A percentile compares a stretch with the other conserved stretches of the same genome.
Conservation (phyloP, 805 yeast species). For the Ogataea parapolymorpha region DNA sequence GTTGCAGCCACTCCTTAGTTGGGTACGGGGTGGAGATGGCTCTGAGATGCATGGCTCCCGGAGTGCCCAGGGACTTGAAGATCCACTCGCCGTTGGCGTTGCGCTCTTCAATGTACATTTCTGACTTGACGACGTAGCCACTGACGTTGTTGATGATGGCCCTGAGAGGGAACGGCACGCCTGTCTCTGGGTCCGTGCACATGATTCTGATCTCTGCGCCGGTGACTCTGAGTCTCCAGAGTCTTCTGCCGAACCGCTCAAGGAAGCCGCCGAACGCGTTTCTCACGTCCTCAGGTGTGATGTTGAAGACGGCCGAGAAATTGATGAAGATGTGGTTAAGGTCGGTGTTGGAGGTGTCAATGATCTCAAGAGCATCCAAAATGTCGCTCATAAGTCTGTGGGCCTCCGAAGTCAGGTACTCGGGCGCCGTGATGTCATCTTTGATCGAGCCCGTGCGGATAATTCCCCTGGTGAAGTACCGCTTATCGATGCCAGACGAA, state of each 20-base stretch:
- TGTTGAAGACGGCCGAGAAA: constrained; percentile 92
- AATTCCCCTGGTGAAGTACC: constrained; percentile 96
- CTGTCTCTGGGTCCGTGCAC: constrained; percentile 85
- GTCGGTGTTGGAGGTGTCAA: constrained; percentile 93
- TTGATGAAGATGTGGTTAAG: constrained; percentile 96
- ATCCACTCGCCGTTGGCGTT: constrained; percentile 95
- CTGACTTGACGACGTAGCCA: constrained; percentile 96
- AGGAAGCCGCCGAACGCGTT: constrained; percentile 97
- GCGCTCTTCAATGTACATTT: constrained; percentile 90
- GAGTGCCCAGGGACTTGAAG: constrained; percentile 89
- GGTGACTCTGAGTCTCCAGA: constrained; percentile 94
- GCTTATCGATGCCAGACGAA: constrained; percentile 80
- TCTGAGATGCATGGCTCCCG: constrained; percentile 97
- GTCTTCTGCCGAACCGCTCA: constrained; percentile 94
- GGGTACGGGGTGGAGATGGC: constrained; percentile 95
- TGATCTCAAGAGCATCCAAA: constrained; percentile 89
- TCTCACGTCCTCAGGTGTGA: constrained; percentile 93
- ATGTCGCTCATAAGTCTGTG: constrained; percentile 95
- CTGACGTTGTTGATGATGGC: constrained; percentile 95
- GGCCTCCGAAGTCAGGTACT: constrained; percentile 93
- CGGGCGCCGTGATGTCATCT: constrained; percentile 89
- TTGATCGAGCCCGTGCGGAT: constrained; percentile 93
- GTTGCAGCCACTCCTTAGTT: constrained; percentile 96
- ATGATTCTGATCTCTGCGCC: constrained; percentile 97
- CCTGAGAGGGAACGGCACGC: constrained; percentile 91